phyloP scores from a whole-genome alignment of 2,329 filamentous ascomycete genomes.

The Cladorrhinum sp. region DNA sequence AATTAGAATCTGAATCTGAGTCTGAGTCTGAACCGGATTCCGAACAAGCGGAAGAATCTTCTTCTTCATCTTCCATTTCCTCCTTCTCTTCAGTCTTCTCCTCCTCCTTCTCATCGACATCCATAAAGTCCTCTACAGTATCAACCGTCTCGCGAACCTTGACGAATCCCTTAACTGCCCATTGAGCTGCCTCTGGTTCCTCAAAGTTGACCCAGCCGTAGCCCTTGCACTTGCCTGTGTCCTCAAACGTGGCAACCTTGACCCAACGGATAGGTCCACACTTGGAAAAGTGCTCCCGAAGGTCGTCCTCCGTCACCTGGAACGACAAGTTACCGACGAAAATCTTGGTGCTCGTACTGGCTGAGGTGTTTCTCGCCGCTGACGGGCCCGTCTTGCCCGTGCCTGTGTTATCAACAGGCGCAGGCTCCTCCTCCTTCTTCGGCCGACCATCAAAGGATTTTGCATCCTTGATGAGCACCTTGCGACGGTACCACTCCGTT shows the following conservation, averaged over 20 bases:
- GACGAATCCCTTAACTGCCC: conserved; percentile 78
- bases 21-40: conserved; percentile 42
- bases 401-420: conserved; percentile 21
- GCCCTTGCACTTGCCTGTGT: conserved; percentile 96
- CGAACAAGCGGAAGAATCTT: conserved; percentile 33
- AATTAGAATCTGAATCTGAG: conserved; percentile 31
- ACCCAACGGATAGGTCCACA: conserved; percentile 81
- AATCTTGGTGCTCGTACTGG: conserved; percentile 61
- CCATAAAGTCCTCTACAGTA: conserved; percentile 60
- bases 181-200: conserved; percentile 69
- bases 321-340: conserved; percentile 92
- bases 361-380: conserved; percentile 24
- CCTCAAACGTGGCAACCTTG: conserved; percentile 92
- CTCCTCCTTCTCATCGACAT: conserved; percentile 56
- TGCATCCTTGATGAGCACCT: conserved; percentile 88
- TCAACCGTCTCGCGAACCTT: conserved; percentile 65
- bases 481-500: conserved; percentile 70
- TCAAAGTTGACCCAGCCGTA: conserved; percentile 94
- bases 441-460: conserved; percentile 90
- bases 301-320: conserved; percentile 74
- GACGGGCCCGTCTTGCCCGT: conserved; percentile 33
- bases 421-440: conserved; percentile 58
- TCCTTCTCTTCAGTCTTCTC: conserved; percentile 51
- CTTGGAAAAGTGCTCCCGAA: conserved; percentile 76
- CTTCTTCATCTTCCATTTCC: conserved; percentile 40